Conservation (phyloP, 2,329 filamentous ascomycete genomes). For the Fusarium caatingaense region DNA sequence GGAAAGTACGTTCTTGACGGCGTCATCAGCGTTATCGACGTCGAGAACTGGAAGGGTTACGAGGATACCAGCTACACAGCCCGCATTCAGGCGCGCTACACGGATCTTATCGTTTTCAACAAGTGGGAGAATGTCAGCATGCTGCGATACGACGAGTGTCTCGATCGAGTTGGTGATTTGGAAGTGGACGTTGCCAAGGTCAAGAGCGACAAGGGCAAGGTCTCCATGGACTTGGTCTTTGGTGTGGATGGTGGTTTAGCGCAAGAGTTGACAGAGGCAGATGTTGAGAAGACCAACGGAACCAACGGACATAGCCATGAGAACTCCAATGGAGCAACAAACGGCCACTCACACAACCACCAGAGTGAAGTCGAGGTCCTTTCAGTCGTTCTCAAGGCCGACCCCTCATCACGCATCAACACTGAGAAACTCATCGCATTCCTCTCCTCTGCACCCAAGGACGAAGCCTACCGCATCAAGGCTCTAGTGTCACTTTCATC, state of each 20-base stretch:
- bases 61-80: slow-evolving; percentile 92
- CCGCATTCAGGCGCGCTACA: slow-evolving; percentile 87
- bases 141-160: slow-evolving; percentile 77
- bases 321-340: slow-evolving; percentile 52
- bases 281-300: slow-evolving; percentile 49
- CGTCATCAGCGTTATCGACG: slow-evolving; percentile 89
- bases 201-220: slow-evolving; percentile 84
- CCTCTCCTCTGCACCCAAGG: slow-evolving; percentile 81
- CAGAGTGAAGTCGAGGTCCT: slow-evolving; percentile 95
- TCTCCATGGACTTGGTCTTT: slow-evolving; percentile 83
- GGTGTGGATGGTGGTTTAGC: slow-evolving; percentile 88
- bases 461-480: slow-evolving; percentile 97
- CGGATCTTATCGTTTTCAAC: slow-evolving; percentile 90
- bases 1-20: slow-evolving; percentile 82
- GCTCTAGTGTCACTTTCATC: slow-evolving; percentile 66
- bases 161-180: slow-evolving; percentile 83
- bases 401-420: slow-evolving; percentile 57
- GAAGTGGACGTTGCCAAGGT: slow-evolving; percentile 85
- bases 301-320: slow-evolving; percentile 51
- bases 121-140: slow-evolving; percentile 88
- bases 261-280: slow-evolving; percentile 60
- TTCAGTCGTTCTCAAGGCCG: slow-evolving; percentile 75
- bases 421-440: slow-evolving; percentile 73
- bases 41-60: slow-evolving; percentile 95
- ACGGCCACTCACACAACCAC: slow-evolving; percentile 61